Percentiles rank a stretch among this genome's conserved stretches.
Evolutionary conservation across 163 green algal genomes (phyloP).

Genomic region (Picocystis sp.): DNA sequence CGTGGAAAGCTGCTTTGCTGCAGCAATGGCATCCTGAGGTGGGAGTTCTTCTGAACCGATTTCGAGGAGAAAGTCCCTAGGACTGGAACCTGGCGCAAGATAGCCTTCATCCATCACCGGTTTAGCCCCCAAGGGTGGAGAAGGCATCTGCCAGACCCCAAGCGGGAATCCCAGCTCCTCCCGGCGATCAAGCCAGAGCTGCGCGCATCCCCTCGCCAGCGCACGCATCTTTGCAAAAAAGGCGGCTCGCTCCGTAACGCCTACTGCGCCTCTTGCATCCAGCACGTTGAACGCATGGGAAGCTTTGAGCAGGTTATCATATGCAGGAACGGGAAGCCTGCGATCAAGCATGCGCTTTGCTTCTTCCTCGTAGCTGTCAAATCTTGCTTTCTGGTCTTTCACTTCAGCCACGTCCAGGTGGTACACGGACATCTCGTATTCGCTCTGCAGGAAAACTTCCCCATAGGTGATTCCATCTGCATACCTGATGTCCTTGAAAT

Average conservation of each 20-base stretch:
- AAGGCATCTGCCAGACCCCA: conserved; percentile 28
- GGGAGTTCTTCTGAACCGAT: conserved; percentile 93
- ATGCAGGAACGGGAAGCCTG: conserved; percentile 81
- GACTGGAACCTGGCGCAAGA: background rate
- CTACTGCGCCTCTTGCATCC: conserved; percentile 83
- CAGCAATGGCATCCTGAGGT: conserved; percentile 61
- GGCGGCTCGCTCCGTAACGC: conserved; percentile 78
- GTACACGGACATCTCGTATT: conserved; percentile 91
- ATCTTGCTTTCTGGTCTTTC: conserved; percentile 31
- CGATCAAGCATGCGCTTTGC: conserved; percentile 62
- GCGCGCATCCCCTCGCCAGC: conserved; percentile 23
- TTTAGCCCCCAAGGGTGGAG: background rate
- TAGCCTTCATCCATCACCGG: background rate
- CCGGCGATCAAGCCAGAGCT: conserved; percentile 63
- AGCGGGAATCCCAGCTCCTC: conserved; percentile 81
- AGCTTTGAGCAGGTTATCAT: conserved; percentile 81
- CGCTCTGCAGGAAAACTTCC: conserved; percentile 92
- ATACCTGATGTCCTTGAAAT: conserved; percentile 92
- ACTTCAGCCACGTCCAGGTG: conserved; percentile 89
- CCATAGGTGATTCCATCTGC: conserved; percentile 68
- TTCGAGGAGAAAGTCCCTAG: conserved; percentile 74
- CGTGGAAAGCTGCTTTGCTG: conserved; percentile 58
- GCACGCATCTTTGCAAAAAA: conserved; percentile 85
- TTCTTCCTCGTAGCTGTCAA: conserved; percentile 62
- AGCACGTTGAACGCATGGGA: conserved; percentile 96